phyloP scores from a whole-genome alignment of 2,329 filamentous ascomycete species.

The Macroventuria anomochaeta region DNA sequence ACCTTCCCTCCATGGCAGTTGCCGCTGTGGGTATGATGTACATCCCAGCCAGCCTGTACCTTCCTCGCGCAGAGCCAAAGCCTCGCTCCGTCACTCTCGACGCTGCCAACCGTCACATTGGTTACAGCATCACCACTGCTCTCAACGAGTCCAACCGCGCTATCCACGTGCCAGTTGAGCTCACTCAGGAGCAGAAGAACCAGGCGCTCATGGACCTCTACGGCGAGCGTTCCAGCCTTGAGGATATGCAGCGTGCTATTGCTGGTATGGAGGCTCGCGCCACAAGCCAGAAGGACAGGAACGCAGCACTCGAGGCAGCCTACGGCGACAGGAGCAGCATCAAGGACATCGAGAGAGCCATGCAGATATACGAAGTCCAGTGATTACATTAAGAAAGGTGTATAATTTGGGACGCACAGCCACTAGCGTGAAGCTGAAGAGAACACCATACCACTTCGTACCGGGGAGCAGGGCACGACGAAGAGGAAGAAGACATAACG shows the following conservation, averaged over 20 bases:
- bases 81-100: conserved; percentile 38
- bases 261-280: conserved; percentile 37
- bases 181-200: conserved; percentile 43
- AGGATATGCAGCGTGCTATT: conserved; percentile 43
- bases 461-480: neutral
- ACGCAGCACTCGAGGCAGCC: conserved; percentile 53
- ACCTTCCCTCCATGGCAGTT: conserved; percentile 44
- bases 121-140: conserved; percentile 40
- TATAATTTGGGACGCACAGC: neutral
- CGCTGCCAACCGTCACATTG: conserved; percentile 43
- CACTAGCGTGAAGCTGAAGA: conserved; percentile 18
- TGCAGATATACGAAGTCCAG: conserved; percentile 53
- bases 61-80: conserved; percentile 21
- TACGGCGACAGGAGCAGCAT: conserved; percentile 55
- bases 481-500: conserved; percentile 7
- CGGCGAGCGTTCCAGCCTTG: conserved; percentile 41
- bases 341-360: conserved; percentile 53
- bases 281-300: conserved; percentile 43
- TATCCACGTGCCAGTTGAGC: conserved; percentile 28
- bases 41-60: conserved; percentile 30
- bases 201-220: conserved; percentile 40
- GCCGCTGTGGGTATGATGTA: conserved; percentile 42
- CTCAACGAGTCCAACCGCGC: conserved; percentile 42
- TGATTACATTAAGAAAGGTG: conserved; percentile 27
- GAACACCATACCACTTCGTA: neutral